phyloP scores from a whole-genome alignment of 805 yeast genomes.

The Cyberlindnera maritima region DNA sequence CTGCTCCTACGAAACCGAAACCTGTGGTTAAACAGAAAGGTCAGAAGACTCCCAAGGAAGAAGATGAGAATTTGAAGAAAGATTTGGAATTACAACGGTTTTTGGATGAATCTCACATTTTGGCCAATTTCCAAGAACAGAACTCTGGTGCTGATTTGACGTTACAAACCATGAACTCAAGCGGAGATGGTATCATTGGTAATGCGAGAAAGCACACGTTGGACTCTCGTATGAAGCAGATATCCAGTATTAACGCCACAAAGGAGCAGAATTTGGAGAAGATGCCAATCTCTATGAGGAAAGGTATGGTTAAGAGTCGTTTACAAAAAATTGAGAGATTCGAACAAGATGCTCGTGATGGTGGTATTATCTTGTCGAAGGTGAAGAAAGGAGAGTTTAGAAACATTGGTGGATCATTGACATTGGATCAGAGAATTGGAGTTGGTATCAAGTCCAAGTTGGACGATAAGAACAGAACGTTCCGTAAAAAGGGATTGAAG shows the following conservation, averaged over 20 bases:
- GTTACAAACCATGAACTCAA: slow-evolving; percentile 52
- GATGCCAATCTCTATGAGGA: slow-evolving; percentile 86
- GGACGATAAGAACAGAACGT: slow-evolving; percentile 34
- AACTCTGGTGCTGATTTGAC: slow-evolving; percentile 62
- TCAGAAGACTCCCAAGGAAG: slow-evolving; percentile 31
- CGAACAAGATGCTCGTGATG: slow-evolving; percentile 80
- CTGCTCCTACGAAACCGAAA: slow-evolving; percentile 38
- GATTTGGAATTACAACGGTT: slow-evolving; percentile 73
- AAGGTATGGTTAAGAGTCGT: slow-evolving; percentile 71
- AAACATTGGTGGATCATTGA: slow-evolving; percentile 44
- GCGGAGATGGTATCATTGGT: slow-evolving; percentile 42
- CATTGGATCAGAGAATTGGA: slow-evolving; percentile 40
- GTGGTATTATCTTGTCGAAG: slow-evolving; percentile 83
- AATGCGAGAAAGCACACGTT: slow-evolving; percentile 65
- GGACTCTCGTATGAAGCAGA: slow-evolving; percentile 50
- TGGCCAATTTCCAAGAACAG: slow-evolving; percentile 34
- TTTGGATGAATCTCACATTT: slow-evolving; percentile 67
- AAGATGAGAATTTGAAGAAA: slow-evolving; percentile 57
- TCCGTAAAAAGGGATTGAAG: slow-evolving; percentile 75
- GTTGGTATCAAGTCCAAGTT: slow-evolving; percentile 47
- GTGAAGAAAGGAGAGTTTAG: slow-evolving; percentile 66
- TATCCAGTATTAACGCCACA: slow-evolving; percentile 43
- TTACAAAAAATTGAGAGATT: slow-evolving; percentile 48
- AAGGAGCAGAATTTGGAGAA: slow-evolving; percentile 50
- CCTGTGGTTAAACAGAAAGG: neutral